Conservation (phyloP, 441 rosid species). For the Jatropha podagrica region DNA sequence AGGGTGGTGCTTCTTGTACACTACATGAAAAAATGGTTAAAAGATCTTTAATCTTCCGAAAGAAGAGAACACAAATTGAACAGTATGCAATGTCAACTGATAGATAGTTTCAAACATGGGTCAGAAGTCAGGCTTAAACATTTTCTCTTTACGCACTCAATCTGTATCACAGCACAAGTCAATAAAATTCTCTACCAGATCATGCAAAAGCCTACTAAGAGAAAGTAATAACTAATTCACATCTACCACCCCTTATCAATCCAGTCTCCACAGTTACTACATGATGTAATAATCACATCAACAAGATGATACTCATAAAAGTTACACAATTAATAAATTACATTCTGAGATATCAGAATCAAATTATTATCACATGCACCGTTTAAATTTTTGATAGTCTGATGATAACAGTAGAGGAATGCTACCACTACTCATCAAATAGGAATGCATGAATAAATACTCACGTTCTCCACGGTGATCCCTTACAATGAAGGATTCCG, state of each 20-base stretch:
- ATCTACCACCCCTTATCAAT: background rate
- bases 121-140: background rate
- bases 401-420: slow-evolving; percentile 13
- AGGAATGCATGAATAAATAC: slow-evolving; percentile 32
- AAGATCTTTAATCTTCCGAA: background rate
- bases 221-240: background rate
- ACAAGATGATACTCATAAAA: background rate
- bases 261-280: background rate
- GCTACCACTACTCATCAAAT: background rate
- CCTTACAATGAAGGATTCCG: slow-evolving; percentile 83
- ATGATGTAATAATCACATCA: slow-evolving; percentile 7
- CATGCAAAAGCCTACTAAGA: background rate
- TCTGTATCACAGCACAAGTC: background rate
- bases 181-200: background rate
- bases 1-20: slow-evolving; percentile 94
- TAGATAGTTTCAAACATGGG: background rate
- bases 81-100: background rate
- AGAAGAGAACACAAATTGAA: background rate
- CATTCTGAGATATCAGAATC: slow-evolving; percentile 1
- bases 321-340: background rate
- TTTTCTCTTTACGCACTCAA: background rate
- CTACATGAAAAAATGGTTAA: slow-evolving; percentile 43
- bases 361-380: background rate
- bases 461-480: slow-evolving; percentile 99
- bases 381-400: background rate